Conservation (phyloP, 1,284 basidiomycete species). For the Peniophora sp. region DNA sequence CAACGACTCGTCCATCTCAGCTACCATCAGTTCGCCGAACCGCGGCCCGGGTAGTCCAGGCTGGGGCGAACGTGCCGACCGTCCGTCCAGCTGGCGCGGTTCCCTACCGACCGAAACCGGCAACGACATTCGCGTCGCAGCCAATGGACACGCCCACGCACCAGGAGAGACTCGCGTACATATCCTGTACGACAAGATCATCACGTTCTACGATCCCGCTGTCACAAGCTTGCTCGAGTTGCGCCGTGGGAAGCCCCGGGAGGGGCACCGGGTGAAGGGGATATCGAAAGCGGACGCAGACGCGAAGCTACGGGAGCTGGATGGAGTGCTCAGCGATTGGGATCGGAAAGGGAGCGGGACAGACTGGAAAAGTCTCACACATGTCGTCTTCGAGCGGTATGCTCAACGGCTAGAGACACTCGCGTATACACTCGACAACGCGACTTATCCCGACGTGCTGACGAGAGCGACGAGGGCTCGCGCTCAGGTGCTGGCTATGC, state of each 20-base stretch:
- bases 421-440: constrained; percentile 23
- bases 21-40: too few relatives aligned
- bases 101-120: neutral
- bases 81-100: constrained; percentile 5
- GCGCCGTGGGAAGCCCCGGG: constrained; percentile 21
- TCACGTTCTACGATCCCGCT: constrained; percentile 35
- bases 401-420: constrained; percentile 32
- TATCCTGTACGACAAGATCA: constrained; percentile 28
- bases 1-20: neutral
- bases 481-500: constrained; percentile 26
- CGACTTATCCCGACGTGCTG: constrained; percentile 1
- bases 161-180: constrained; percentile 35
- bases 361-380: constrained; percentile 35
- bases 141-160: constrained; percentile 30
- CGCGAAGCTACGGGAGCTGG: neutral
- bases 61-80: neutral
- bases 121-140: constrained; percentile 24
- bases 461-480: constrained; percentile 12
- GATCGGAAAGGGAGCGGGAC: constrained; percentile 22
- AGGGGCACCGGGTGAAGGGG: constrained; percentile 25
- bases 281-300: constrained; percentile 10
- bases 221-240: constrained; percentile 25
- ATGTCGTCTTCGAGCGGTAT: constrained; percentile 34
- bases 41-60: neutral
- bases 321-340: constrained; percentile 12